Base-by-base conservation (phyloP, 345 rosid genomes). In the Lenwebbia sp. region DNA sequence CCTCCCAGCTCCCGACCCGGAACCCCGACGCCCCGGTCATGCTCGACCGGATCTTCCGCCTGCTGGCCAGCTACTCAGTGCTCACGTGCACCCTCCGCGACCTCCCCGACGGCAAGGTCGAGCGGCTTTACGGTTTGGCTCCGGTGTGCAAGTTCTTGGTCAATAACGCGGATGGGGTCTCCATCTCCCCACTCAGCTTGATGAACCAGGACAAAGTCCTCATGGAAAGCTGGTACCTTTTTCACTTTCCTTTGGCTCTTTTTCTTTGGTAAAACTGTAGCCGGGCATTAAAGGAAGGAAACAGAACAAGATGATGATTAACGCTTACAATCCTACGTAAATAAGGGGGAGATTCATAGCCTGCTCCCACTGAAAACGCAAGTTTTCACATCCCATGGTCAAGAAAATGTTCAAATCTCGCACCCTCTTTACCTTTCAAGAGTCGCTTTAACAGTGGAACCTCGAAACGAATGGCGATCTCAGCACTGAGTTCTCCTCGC, bases 171-270 rank as follows among this genome's bases (percentile, higher is more conserved):
- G 99, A 96, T 85, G 98, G 99, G 55, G 98, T 93, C 23, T 90
- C 98, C 1, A 60, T 96, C n/a, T 90, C 94, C 55, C 87, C 98
- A 83, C 93, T 95, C 25, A 90, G 89, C 84, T 94, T 95, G 84
- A 94, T 96, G 98, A 95, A 93, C 88, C 99, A 96, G 88, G 99
- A 95, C 82, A 95, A 96, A 88, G 92, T 96, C 58, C 94, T 94
- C 87, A 95, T 96, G 99, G 98, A 96, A 87, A 95, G 98, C 92
- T 96, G 98, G 99, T 82, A 28, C 3, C 4, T 49, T 82, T 26
- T 82, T 82, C 21, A 19, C 52, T 14, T 11, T 82, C 7, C 28
- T 54, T 54, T 33, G 41, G 17, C 41, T 83, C 28, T 44, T 51
- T 51, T 21, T 17, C 51, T 56, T 33, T 37, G 51, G 21, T 13